Conservation (phyloP, 768 basidiomycete genomes). For the Podaxis mareebaensis region DNA sequence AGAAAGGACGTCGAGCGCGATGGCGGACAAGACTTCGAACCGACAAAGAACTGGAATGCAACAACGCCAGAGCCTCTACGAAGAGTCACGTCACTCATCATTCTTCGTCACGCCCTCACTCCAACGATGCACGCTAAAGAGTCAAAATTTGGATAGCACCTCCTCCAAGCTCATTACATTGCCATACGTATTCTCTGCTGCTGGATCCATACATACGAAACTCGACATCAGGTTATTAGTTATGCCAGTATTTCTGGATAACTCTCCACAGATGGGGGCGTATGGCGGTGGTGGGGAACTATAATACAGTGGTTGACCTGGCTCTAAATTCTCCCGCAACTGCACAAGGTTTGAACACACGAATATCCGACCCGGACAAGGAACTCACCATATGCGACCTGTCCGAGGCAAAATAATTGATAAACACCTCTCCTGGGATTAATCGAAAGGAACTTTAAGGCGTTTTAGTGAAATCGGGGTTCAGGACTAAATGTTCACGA, state of each 20-base stretch:
- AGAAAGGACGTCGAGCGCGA: constrained; percentile 17
- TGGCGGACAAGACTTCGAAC: constrained; percentile 8
- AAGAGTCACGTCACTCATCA: constrained; percentile 9
- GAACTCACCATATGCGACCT: constrained; percentile 70
- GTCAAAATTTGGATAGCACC: constrained; percentile 13
- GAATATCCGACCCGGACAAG: not conserved
- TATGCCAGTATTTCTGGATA: constrained; percentile 37
- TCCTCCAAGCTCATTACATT: constrained; percentile 36
- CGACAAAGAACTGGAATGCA: constrained; percentile 9
- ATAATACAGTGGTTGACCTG: constrained; percentile 29
- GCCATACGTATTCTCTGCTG: constrained; percentile 37
- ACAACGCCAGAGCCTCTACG: not conserved
- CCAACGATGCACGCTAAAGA: not conserved
- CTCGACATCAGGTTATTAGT: constrained; percentile 57
- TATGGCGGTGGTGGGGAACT: constrained; percentile 49
- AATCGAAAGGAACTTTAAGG: constrained; percentile 60
- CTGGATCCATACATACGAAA: constrained; percentile 51
- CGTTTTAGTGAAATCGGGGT: not conserved
- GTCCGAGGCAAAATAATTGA: constrained; percentile 70
- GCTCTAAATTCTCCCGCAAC: not conserved
- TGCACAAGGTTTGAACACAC: not conserved
- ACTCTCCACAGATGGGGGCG: constrained; percentile 46
- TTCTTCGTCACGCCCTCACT: constrained; percentile 6
- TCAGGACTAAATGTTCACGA: not conserved
- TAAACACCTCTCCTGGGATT: constrained; percentile 48